These are phyloP conservation scores for Inonotus hispidus DNA, from an alignment of 1,284 basidiomycete species.

Conservation along the genomic window DNA sequence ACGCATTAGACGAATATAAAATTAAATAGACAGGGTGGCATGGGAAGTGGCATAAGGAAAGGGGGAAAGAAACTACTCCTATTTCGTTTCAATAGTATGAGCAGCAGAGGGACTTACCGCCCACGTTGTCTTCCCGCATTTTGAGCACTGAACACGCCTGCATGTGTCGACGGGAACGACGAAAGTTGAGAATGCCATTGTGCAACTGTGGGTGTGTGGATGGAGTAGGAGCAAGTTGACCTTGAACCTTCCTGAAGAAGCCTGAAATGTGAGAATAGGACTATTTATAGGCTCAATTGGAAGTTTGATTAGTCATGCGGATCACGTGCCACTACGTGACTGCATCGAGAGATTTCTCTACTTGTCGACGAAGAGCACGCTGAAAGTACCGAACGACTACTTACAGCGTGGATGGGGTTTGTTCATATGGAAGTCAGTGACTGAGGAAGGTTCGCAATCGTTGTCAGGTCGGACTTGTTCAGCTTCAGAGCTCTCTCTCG, in stretches of 20 bases:
- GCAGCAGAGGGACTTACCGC: conserved; percentile 39
- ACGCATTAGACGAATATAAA: too few species aligned
- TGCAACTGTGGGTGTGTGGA: conserved; percentile 36
- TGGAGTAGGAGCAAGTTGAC: not conserved
- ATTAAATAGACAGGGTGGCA: not conserved
- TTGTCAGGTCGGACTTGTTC: too few species aligned
- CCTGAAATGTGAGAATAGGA: not conserved
- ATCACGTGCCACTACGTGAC: not conserved
- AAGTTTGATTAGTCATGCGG: not conserved
- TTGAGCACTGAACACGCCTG: conserved; percentile 50
- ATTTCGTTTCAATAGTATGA: too few species aligned
- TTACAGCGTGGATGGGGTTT: too few species aligned
- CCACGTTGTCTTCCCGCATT: conserved; percentile 73
- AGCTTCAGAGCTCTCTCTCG: too few species aligned
- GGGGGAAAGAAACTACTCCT: too few species aligned
- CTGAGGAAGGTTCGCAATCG: too few species aligned
- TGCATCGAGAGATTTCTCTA: not conserved
- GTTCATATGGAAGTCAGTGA: too few species aligned
- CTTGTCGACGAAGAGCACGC: too few species aligned
- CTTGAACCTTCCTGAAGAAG: conserved; percentile 37
- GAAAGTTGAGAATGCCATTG: not conserved
- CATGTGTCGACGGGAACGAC: conserved; percentile 46
- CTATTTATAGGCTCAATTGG: too few species aligned
- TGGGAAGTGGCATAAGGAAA: too few species aligned
- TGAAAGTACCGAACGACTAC: too few species aligned